Percentiles rank a stretch among this genome's conserved stretches.
Conservation (phyloP, 2,329 filamentous ascomycete species). For the Verruconis gallopava region DNA sequence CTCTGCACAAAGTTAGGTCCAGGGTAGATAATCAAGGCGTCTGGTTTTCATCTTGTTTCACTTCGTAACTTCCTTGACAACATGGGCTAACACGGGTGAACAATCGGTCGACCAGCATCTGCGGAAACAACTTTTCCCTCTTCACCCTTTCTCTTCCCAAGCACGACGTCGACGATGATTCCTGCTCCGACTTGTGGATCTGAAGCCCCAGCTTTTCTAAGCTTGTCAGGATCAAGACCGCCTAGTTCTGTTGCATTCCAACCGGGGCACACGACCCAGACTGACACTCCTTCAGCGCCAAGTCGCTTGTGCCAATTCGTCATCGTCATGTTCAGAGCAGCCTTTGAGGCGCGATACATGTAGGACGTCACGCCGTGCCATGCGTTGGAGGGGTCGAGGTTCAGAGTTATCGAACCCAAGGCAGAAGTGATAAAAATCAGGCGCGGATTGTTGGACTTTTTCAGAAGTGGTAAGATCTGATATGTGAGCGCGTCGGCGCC, state of each 20-base stretch:
- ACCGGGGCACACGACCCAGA: constrained; percentile 5
- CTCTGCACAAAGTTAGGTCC: too few species aligned
- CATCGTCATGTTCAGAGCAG: constrained; percentile 9
- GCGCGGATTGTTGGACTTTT: constrained; percentile 15
- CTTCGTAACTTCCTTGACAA: too few species aligned
- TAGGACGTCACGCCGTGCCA: constrained; percentile 1
- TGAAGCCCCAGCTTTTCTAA: not conserved
- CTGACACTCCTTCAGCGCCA: not conserved
- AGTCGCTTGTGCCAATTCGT: constrained; percentile 3
- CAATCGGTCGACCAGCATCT: too few species aligned
- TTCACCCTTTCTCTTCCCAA: not conserved
- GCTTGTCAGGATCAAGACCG: not conserved
- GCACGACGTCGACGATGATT: not conserved
- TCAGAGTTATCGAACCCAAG: constrained; percentile 14
- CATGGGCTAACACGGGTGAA: too few species aligned
- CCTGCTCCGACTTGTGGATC: not conserved
- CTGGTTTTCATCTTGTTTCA: too few species aligned
- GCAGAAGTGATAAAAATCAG: constrained; percentile 19
- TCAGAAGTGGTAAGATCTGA: constrained; percentile 17
- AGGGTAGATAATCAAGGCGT: too few species aligned
- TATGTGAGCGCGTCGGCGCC: constrained; percentile 19
- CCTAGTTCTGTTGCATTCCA: constrained; percentile 6
- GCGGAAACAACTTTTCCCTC: constrained; percentile 2
- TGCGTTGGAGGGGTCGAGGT: not conserved
- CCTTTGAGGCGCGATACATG: constrained; percentile 4